Percentiles rank a stretch among this genome's conserved stretches.
phyloP scores from a whole-genome alignment of 116 monocot genomes.

The Zostera marina region DNA sequence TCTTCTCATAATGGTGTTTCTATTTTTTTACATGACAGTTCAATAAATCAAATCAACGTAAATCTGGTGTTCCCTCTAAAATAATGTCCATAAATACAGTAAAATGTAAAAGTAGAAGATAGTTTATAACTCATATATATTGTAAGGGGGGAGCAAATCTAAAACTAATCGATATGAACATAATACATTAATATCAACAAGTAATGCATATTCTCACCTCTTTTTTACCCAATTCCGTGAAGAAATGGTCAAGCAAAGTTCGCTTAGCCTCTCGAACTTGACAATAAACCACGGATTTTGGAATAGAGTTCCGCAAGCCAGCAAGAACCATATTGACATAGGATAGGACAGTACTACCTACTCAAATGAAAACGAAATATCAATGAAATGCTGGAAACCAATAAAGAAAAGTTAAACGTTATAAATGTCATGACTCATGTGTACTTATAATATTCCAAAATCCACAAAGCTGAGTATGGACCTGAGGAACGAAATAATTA shows the following conservation, averaged over 20 bases:
- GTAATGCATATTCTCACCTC: slow-evolving; percentile 25
- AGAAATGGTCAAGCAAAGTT: slow-evolving; percentile 54
- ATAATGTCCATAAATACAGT: too few species aligned
- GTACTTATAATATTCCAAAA: neutral
- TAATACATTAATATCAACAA: too few species aligned
- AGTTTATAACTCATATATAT: too few species aligned
- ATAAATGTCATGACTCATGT: too few species aligned
- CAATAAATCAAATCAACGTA: too few species aligned
- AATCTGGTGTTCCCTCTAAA: too few species aligned
- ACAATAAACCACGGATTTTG: slow-evolving; percentile 65
- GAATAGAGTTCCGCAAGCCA: slow-evolving; percentile 55
- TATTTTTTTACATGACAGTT: too few species aligned
- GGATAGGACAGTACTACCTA: slow-evolving; percentile 37
- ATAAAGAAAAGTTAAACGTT: too few species aligned
- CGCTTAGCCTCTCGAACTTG: slow-evolving; percentile 61
- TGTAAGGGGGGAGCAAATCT: too few species aligned
- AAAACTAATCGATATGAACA: too few species aligned
- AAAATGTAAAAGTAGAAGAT: too few species aligned
- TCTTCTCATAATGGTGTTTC: too few species aligned
- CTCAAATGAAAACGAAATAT: neutral
- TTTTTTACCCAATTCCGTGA: slow-evolving; percentile 46
- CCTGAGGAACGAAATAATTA: neutral
- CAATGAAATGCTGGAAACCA: neutral
- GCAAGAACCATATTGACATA: slow-evolving; percentile 74
- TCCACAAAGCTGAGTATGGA: neutral